Conservation (phyloP, 306 rosid genomes). For the Quercus gilva region DNA sequence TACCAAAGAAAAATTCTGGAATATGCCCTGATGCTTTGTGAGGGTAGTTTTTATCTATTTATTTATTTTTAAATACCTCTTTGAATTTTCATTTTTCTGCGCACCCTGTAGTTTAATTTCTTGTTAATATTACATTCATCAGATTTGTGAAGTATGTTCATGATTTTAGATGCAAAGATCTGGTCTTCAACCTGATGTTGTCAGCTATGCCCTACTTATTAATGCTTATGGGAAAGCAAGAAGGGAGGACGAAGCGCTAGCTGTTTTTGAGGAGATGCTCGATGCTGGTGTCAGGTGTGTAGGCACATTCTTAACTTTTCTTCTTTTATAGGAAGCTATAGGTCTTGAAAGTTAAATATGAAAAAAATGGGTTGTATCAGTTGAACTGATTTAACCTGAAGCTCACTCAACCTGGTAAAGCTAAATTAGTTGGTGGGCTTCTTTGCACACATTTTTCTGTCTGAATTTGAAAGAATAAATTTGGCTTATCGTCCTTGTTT, state of each 20-base stretch:
- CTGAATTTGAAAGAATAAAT: not conserved
- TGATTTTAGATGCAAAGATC: conserved; percentile 93
- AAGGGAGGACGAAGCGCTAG: conserved; percentile 96
- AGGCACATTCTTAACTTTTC: not conserved
- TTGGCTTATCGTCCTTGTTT: not conserved
- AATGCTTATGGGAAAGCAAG: conserved; percentile 94
- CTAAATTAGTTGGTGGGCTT: not conserved
- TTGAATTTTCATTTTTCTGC: not conserved
- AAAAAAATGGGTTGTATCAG: not conserved
- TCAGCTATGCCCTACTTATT: conserved; percentile 85
- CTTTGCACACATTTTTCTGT: not conserved
- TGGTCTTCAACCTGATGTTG: conserved; percentile 82
- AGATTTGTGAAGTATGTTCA: conserved; percentile 48
- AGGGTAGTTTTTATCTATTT: not conserved
- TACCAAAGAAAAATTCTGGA: not conserved
- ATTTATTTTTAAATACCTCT: not conserved
- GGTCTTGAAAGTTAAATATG: not conserved
- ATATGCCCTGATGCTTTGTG: not conserved
- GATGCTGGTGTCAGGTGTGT: conserved; percentile 91
- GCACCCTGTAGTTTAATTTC: conserved; percentile 27
- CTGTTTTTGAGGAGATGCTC: conserved; percentile 98
- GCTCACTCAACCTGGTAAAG: not conserved
- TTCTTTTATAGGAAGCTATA: not conserved
- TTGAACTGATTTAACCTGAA: not conserved
- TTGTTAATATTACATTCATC: conserved; percentile 37